Base-by-base conservation (phyloP, 352 stramenopile species). In the Phytophthora sp. region DNA sequence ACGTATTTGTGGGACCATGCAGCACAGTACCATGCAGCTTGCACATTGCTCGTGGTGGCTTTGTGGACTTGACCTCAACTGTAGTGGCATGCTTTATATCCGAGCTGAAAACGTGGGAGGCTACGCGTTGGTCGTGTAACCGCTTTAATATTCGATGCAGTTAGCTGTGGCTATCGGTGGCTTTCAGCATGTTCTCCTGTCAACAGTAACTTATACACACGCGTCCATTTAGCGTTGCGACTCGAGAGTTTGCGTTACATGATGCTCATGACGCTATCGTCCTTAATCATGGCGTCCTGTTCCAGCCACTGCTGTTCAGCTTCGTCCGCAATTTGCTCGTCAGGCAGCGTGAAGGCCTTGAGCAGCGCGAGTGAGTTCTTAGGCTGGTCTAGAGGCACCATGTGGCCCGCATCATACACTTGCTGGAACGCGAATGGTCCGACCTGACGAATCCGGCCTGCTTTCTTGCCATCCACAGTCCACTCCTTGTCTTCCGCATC, bases 341-440 rank as follows among this genome's bases (percentile, higher is more conserved):
- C 73, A 42, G 57, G 57, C 45, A 78, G 41, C 36, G 89, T 91
- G 68, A 99, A 99, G 35, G 81, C 82, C 58, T 96, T 94, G 29
- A 99, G 84, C 93, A 99, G 95, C n/a, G 77, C 81, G n/a, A 99
- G 69, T 26, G 95, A 86, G 62, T 91, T 91, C 68, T 97, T 88
- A 3, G 96, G 96, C 76, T 99, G 93, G 80, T 99, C 90, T 7
- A 91, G 68, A 26, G 96, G 95, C 27, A 98, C 96, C 96, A 99
- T 99, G 83, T 99, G 97, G 18, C 96, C 96, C 4, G 94, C 94
- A 58, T 98, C 82, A 70, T 86, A 97, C 18, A 99, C 94, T 71
- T 97, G 95, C 57, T 99, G 77, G 79, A 99, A 99, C 6, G 91
- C 86, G 31, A 99, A 86, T 2, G 79, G 68, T 12, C 80, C 77